Base-by-base conservation (phyloP, 2,329 filamentous ascomycete species). In the Sordariomycetes sp. region DNA sequence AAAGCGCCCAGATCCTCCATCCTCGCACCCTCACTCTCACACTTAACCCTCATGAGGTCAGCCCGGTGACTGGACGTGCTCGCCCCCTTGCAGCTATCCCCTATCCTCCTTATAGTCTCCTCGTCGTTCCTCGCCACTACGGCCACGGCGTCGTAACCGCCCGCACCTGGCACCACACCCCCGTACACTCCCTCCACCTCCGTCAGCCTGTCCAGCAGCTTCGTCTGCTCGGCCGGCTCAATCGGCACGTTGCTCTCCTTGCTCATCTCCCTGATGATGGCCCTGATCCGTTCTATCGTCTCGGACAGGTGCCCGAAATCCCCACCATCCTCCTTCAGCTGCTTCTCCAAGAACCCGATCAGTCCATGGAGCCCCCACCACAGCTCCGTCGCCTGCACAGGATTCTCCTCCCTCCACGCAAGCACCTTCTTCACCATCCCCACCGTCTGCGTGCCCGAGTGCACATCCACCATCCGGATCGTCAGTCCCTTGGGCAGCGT, bases 341-440 rank as follows among this genome's bases (percentile, higher is more conserved):
- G 56, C 35, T 58, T 34, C 56, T 58, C 56, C 35, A 58, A 18
- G 56, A 54, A 54, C 18, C 53, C 48, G 37, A 54, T 58, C 50
- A 58, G 37, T 1, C 68, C 70, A 70, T 97, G 90, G 60, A 99
- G 73, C 1, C 81, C 76, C 53, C 80, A 79, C 90, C 92, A 63
- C 20, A 97, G 76, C 61, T 71, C 66, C 61, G 83, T 81, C 1
- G 91, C 86, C n/a, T 79, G 81, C 2, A 79, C 78, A 0, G 78
- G 73, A 22, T 90, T 83, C 54, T 79, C 72, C 55, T 82, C 81
- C 56, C 88, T 79, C 94, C 94, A 99, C 35, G 81, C 80, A 3
- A 97, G 78, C 16, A 99, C 89, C 68, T 89, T 83, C 74, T 93
- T 96, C 43, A 97, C 94, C 94, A 99, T 97, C 16, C 90, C 83